phyloP scores from a whole-genome alignment of 1,139 yeast species.

The Schwanniomyces etchellsii region DNA sequence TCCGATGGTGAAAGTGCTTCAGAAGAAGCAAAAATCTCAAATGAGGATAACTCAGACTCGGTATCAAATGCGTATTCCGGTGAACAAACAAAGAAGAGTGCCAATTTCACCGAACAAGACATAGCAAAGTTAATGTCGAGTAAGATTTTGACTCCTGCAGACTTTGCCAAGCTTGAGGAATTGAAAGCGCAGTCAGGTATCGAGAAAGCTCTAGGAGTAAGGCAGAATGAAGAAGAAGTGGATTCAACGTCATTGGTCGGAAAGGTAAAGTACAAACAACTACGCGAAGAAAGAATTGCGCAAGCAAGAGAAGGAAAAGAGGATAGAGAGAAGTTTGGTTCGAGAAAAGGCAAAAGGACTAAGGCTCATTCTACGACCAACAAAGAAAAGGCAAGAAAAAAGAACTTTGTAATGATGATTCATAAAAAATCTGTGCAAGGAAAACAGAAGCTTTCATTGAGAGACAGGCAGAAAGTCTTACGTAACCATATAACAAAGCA shows the following conservation, averaged over 20 bases:
- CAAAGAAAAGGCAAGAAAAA: constrained; percentile 93
- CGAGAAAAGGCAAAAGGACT: constrained; percentile 79
- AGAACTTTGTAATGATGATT: constrained; percentile 98
- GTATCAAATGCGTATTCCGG: no score
- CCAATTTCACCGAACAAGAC: constrained; percentile 34
- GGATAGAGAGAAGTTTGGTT: constrained; percentile 86
- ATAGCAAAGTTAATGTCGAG: constrained; percentile 63
- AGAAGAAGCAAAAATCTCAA: constrained; percentile 17
- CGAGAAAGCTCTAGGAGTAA: constrained; percentile 61
- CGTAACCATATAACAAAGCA: constrained; percentile 84
- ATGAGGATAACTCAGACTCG: constrained; percentile 17
- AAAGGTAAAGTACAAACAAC: constrained; percentile 75
- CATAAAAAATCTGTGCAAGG: constrained; percentile 94
- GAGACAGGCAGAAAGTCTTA: constrained; percentile 84
- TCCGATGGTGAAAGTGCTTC: constrained; percentile 15
- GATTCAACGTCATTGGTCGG: constrained; percentile 81
- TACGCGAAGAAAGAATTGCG: constrained; percentile 85
- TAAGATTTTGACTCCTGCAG: constrained; percentile 91
- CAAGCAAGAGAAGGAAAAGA: constrained; percentile 87
- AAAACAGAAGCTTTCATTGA: constrained; percentile 79
- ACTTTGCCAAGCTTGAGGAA: constrained; percentile 91
- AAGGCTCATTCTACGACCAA: constrained; percentile 86
- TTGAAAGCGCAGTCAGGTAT: constrained; percentile 79
- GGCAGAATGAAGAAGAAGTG: constrained; percentile 70
- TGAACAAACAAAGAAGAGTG: constrained; percentile 9